These are phyloP conservation scores for Boletus rubroflammeus DNA, from an alignment of 768 basidiomycete genomes.

Conservation along the genomic window DNA sequence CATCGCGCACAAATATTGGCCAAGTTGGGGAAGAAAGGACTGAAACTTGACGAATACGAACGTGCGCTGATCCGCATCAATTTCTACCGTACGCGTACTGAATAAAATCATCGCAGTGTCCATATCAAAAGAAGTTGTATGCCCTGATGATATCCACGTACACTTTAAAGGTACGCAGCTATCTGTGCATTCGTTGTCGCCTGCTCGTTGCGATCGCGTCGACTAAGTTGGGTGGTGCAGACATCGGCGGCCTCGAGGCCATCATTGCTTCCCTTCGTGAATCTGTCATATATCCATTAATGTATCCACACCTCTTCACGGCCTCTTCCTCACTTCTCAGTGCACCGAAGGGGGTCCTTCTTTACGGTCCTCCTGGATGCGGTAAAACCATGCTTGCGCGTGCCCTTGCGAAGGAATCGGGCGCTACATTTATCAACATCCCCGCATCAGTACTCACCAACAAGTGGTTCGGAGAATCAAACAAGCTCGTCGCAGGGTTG, in stretches of 20 bases:
- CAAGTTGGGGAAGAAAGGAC: slow-evolving; percentile 62
- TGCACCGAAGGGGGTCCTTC: slow-evolving; percentile 92
- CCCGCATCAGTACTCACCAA: slow-evolving; percentile 70
- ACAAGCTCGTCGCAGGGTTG: slow-evolving; percentile 92
- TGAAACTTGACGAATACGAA: slow-evolving; percentile 91
- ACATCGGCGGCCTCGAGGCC: slow-evolving; percentile 90
- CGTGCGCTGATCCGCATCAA: slow-evolving; percentile 43
- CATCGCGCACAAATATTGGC: slow-evolving; percentile 71
- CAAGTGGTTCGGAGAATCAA: slow-evolving; percentile 87
- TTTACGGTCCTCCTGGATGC: slow-evolving; percentile 96
- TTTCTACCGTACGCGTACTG: background rate
- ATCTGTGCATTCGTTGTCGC: background rate
- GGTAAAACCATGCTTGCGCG: slow-evolving; percentile 99
- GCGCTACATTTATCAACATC: slow-evolving; percentile 94
- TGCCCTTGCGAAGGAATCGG: slow-evolving; percentile 94
- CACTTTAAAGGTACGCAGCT: slow-evolving; percentile 60
- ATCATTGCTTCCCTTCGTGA: slow-evolving; percentile 90
- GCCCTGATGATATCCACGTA: slow-evolving; percentile 82
- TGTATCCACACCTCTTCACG: slow-evolving; percentile 85
- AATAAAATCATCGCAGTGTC: slow-evolving; percentile 44
- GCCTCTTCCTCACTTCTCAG: slow-evolving; percentile 77
- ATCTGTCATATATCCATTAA: slow-evolving; percentile 92
- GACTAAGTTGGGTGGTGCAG: slow-evolving; percentile 32
- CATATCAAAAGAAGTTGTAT: slow-evolving; percentile 90
- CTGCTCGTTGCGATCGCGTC: background rate